Base-by-base conservation (phyloP, 176 grass and related monocot species). In the Tillandsia fasciculata region DNA sequence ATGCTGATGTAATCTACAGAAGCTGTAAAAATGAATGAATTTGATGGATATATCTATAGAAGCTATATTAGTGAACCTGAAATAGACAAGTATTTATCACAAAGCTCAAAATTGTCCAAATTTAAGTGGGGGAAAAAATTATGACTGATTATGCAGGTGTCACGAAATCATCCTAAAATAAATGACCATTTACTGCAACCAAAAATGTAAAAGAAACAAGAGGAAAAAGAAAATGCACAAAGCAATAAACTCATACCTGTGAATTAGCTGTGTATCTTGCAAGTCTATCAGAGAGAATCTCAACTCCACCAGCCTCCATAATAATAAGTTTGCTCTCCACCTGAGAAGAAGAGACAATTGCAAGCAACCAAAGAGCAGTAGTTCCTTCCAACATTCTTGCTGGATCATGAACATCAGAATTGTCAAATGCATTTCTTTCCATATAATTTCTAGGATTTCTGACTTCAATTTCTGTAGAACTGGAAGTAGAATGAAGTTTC, bases 221-320 rank as follows among this genome's bases (percentile, higher is more conserved):
- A 28, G 49, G 8, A 17, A 47, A 53, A 28, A 15, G 15, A 76
- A 7, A 33, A 49, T 26, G 12, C 33, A 76, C 15, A 83, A 75
- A 42, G 54, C 47, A 26, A 81, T 66, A 10, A 70, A 74, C 14
- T 73, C 73, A 63, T 70, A 96, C 93, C 93, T 82, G 86, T 69
- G 65, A 81, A 58, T 79, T 81, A 78, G 86, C 53, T 71, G 70
- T 78, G 64, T 79, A 84, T 67, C 72, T 80, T 64, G 76, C 82
- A 92, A 96, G 88, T 78, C 84, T 91, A 78, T 96, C 86, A 74
- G 76, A 96, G 53, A 89, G 69, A 79, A 75, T 50, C 2, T 87
- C 88, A 79, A 96, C 74, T 59, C 88, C 86, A 56, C 81, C 86
- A 51, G 91, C 83, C 58, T 92, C 88, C 88, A 92, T 82, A 57